Evolutionary conservation across 208 protist genomes (phyloP), one percentile per base, ranked within the genome.

Genomic region (Trypanosoma grayi): DNA sequence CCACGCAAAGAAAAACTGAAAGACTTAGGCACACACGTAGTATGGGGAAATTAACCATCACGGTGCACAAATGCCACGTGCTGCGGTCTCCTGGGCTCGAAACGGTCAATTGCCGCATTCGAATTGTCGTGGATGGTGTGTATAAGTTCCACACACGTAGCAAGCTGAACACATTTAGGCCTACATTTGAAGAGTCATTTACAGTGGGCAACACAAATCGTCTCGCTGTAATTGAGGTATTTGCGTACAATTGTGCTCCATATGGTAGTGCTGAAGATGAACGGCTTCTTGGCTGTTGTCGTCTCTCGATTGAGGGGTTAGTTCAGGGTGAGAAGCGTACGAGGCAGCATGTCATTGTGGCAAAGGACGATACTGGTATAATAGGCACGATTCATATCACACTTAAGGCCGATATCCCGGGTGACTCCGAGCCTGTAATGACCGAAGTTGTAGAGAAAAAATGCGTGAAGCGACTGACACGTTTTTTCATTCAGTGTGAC

Each of bases 161-260:
- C 1, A 72, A 77, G 39, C 44, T 65, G 2, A 71, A 82, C 66
- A 76, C 67, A 22, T 77, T 80, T 58, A 37, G 22, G 1, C 66
- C 81, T 7, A 16, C 43, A 13, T 95, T 78, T 57, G 58, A 80
- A 34, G 83, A 91, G n/a, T 81, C 66, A 22, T 95, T 95, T 45
- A 51, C 76, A 22, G 79, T 92, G 0, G 83, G 75, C 54, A 91
- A 91, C 63, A 92, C 83, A 13, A 83, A 95, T 54, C 81, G 78
- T 36, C 60, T 91, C 11, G 83, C 89, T 13, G 66, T 85, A 31
- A 71, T 95, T 47, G 77, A 92, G 57, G 53, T 92, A 0, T 62
- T 64, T 2, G 74, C 87, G 20, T 88, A 86, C 56, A 64, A 87
- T 64, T 47, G 57, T 31, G n/a, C 40, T 52, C 22, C 36, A 24